A percentile compares a stretch with the other conserved stretches of the same genome.
These are phyloP conservation scores for Talaromyces islandicus DNA, from an alignment of 2,329 filamentous ascomycete genomes.

Conservation along the genomic window DNA sequence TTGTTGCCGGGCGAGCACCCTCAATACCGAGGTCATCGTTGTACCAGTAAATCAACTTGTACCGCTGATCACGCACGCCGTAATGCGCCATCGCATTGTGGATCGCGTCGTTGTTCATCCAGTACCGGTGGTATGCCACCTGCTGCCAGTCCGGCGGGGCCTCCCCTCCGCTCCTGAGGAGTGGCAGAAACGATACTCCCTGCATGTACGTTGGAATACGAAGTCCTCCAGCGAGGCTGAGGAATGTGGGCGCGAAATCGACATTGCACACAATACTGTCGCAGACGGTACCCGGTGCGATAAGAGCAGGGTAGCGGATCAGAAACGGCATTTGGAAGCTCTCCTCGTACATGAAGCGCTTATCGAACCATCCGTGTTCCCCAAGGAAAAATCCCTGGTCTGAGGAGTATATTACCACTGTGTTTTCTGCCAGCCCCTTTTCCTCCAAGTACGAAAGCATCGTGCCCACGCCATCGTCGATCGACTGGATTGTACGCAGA, in stretches of 20 bases:
- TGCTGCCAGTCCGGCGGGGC: conserved; percentile 45
- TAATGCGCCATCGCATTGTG: conserved; percentile 50
- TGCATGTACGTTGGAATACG: conserved; percentile 47
- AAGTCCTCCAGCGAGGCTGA: conserved; percentile 39
- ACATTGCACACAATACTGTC: conserved; percentile 50
- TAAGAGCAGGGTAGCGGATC: conserved; percentile 41
- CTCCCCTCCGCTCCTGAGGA: conserved; percentile 27
- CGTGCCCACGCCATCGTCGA: conserved; percentile 49
- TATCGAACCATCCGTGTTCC: conserved; percentile 55
- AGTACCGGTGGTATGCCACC: conserved; percentile 51
- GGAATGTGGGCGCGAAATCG: conserved; percentile 48
- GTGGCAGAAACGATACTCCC: conserved; percentile 38
- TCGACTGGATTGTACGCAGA: conserved; percentile 46
- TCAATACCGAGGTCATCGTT: conserved; percentile 44
- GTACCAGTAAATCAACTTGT: conserved; percentile 55
- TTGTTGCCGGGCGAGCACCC: conserved; percentile 34
- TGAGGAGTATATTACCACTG: conserved; percentile 49
- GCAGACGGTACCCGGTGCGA: conserved; percentile 34
- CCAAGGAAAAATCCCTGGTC: conserved; percentile 54
- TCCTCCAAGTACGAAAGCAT: conserved; percentile 45
- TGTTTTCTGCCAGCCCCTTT: conserved; percentile 37
- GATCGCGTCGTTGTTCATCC: conserved; percentile 50
- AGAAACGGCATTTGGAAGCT: conserved; percentile 53
- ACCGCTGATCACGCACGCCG: conserved; percentile 46
- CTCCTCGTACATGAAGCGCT: conserved; percentile 55